Base-by-base conservation (phyloP, 331 rosid species). In the Cydonia oblonga region DNA sequence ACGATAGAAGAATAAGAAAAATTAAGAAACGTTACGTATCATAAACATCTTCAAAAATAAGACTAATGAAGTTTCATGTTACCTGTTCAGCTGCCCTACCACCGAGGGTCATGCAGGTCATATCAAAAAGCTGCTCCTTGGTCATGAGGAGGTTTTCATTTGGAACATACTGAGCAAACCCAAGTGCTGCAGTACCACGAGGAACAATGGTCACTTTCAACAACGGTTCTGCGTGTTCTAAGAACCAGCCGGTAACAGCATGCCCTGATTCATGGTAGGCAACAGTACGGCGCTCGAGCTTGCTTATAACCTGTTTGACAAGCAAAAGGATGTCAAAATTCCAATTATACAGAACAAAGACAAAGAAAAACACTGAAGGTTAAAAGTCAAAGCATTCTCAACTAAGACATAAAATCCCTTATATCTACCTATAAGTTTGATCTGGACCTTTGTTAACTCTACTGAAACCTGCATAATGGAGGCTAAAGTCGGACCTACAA, bases 41-140 rank as follows among this genome's bases (percentile, higher is more conserved):
- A 19, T 38, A 22, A 9, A 42, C 22, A 1, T 53, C 28, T 28
- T 30, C 42, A 62, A 62, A 66, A 18, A 10, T 53, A 71, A 32
- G 15, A 9, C 10, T 40, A 22, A 14, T 0, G 26, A 24, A 28
- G 7, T 23, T 35, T 7, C 29, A 13, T n/a, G 77, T 42, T 73
- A 93, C 98, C 97, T 93, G 91, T 80, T 93, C 98, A n/a, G 98
- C 86, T 63, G 98, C 98, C 40, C 98, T 90, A 33, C 98, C 98
- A 63, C 98, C 98, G 58, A 91, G 97, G 68, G 98, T 81, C 97
- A 91, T 85, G 81, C 98, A 93, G 33, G 97, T 91, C 90, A 88
- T 73, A 70, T 93, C 98, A 15, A 93, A 91, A 44, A 93, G 97
- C 79, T 93, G 98, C 74, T 91, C 96, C 86, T 91, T 89, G 30